Evolutionary conservation across 148 eudicot species (phyloP), one percentile per base, ranked within the genome.

Genomic region (Bassia scoparia): DNA sequence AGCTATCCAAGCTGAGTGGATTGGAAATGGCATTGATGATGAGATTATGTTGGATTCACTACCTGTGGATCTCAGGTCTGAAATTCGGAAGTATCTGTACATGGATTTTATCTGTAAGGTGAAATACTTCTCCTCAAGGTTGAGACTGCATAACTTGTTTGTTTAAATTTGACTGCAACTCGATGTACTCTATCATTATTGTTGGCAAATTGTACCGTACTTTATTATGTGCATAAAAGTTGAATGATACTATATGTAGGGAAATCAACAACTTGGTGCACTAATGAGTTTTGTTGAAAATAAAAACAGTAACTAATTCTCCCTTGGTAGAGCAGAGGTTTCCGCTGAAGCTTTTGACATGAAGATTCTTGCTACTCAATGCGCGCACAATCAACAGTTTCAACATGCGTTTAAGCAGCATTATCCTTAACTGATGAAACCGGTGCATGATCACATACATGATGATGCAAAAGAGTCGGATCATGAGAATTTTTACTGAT

Each of bases 321-420:
- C n/a, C n/a, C n/a, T n/a, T n/a, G n/a, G n/a, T n/a, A n/a, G n/a
- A n/a, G n/a, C n/a, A n/a, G n/a, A n/a, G n/a, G n/a, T 67, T 67
- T 48, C 12, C 29, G 21, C 55, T 67, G 20, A 67, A 23, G 73
- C 73, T 54, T 70, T 35, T 54, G 63, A 55, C 50, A 54, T 54
- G 63, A 70, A 55, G 63, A 70, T 70, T 50, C 26, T 70, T 12
- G 73, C 63, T 16, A 70, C 73, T 55, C 73, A 37, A 50, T 70
- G 35, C 20, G 61, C 62, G 4, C 73, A 70, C 34, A 55, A 70
- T 26, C 73, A 70, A 55, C 50, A 70, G 8, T 70, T 70, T 37
- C 73, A 55, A 26, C 73, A 34, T 17, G 63, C 73, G 35, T 70
- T 70, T 30, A 70, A 70, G 63, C 73, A 70, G 31, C 73, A 70